A percentile compares a stretch with the other conserved stretches of the same genome.
These are phyloP conservation scores for Tricholoma saponaceum DNA, from an alignment of 768 basidiomycete genomes.

Conservation along the genomic window DNA sequence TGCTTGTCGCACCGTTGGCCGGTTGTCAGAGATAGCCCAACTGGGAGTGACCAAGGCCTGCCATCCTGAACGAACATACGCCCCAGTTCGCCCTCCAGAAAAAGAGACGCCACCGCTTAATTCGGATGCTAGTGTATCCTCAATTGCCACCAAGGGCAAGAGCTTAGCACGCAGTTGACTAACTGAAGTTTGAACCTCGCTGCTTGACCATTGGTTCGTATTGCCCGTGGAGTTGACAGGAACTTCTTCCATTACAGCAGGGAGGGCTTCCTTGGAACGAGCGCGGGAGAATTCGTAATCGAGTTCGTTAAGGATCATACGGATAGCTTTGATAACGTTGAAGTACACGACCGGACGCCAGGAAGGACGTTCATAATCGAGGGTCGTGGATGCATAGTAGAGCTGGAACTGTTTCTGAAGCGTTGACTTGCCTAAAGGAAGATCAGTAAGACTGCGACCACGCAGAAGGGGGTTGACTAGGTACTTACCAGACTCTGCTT, in stretches of 20 bases:
- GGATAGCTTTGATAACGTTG: conserved; percentile 78
- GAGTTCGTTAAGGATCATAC: conserved; percentile 69
- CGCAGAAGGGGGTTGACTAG: background rate
- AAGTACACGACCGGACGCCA: conserved; percentile 83
- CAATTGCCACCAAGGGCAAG: conserved; percentile 61
- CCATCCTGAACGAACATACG: conserved; percentile 72
- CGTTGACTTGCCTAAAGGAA: conserved; percentile 63
- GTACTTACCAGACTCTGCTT: conserved; percentile 59
- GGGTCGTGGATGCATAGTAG: conserved; percentile 65
- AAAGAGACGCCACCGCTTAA: conserved; percentile 63
- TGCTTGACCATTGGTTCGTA: background rate
- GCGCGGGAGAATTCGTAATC: conserved; percentile 46
- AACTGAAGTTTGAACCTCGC: conserved; percentile 32
- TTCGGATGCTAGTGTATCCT: conserved; percentile 64
- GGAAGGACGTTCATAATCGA: conserved; percentile 66
- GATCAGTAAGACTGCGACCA: background rate
- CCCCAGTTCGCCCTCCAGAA: conserved; percentile 54
- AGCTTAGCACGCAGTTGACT: conserved; percentile 50
- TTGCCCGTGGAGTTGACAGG: background rate
- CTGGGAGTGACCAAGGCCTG: conserved; percentile 48
- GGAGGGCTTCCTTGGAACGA: background rate
- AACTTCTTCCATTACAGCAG: background rate
- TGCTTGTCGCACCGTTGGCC: conserved; percentile 27
- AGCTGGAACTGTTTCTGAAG: conserved; percentile 84
- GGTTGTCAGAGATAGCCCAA: conserved; percentile 38